Evolutionary conservation across 106 monocot species (phyloP).

Genomic region (Posidonia australis): DNA sequence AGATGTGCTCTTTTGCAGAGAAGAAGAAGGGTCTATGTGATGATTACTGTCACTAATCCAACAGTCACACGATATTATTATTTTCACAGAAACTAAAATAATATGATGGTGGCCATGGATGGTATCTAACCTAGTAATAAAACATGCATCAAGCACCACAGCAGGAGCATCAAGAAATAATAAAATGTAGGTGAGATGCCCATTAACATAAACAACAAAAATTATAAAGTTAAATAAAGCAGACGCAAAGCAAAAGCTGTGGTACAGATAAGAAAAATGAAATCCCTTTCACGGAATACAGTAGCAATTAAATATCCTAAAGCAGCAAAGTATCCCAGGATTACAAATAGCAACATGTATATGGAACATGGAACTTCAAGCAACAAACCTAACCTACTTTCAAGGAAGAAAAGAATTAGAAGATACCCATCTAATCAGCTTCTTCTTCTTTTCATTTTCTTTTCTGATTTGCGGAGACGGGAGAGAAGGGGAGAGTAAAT

Average conservation of each 20-base stretch:
- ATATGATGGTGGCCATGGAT: background rate
- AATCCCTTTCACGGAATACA: background rate
- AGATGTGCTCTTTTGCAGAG: conserved; percentile 12
- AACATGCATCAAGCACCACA: conserved; percentile 16
- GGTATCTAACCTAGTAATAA: background rate
- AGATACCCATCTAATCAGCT: background rate
- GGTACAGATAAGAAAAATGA: background rate
- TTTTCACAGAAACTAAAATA: background rate
- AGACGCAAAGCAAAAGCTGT: background rate
- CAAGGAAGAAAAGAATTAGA: background rate
- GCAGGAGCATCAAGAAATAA: background rate
- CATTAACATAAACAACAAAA: conserved; percentile 2
- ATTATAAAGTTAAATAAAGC: conserved; percentile 5
- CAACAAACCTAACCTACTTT: background rate
- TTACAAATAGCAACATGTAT: conserved; percentile 6
- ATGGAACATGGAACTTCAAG: background rate
- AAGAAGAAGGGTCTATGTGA: conserved; percentile 11
- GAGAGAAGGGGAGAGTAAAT: background rate
- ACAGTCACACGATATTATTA: background rate
- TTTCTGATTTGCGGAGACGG: background rate
- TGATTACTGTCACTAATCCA: conserved; percentile 28
- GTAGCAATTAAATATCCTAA: conserved; percentile 1
- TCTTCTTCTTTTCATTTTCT: background rate
- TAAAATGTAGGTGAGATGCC: conserved; percentile 3
- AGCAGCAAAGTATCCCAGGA: background rate